Base-by-base conservation (phyloP, 768 basidiomycete genomes). In the Psilocybe tampanensis region DNA sequence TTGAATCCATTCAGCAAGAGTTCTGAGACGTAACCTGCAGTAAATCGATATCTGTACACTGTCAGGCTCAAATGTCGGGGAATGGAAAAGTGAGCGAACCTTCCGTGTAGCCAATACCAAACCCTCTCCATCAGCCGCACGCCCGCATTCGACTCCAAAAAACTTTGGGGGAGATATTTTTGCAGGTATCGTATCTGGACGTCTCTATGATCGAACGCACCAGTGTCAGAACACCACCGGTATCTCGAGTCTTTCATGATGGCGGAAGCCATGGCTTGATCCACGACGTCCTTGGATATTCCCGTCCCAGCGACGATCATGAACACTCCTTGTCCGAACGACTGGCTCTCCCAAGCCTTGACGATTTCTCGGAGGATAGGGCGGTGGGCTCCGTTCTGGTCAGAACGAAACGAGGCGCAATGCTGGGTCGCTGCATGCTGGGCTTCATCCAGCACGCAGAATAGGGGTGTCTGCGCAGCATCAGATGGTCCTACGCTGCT, bases 211-310 rank as follows among this genome's bases (percentile, higher is more conserved):
- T 76, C 75, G 55, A 80, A 80, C 4, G 76, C 77, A 1, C 78
- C 78, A 0, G 77, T 80, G 52, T 78, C 76, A 0, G 74, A 78
- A 58, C 75, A 78, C 75, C 74, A 76, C 4, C 78, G 74, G 55
- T 80, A 78, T 19, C 67, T 66, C 0, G 76, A 77, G 29, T 77
- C 76, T 56, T 80, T 80, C 77, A 80, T 78, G 47, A 78, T 73
- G 1, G 75, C 78, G 6, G 75, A 76, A 2, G 76, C 71, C 75
- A 79, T 77, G 0, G 76, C 76, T 52, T 74, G 74, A 55, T 77
- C 74, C 7, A 80, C 76, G 13, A 75, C 72, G 51, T 76, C 73
- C 62, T 79, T 78, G 12, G 76, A 77, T 15, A 80, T 75, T 1
- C 76, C 78, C 3, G 78, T 80, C 5, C 79, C 79, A 2, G 77